phyloP scores from a whole-genome alignment of 2,329 filamentous ascomycete genomes.

The Verticillium zaregamsianum region DNA sequence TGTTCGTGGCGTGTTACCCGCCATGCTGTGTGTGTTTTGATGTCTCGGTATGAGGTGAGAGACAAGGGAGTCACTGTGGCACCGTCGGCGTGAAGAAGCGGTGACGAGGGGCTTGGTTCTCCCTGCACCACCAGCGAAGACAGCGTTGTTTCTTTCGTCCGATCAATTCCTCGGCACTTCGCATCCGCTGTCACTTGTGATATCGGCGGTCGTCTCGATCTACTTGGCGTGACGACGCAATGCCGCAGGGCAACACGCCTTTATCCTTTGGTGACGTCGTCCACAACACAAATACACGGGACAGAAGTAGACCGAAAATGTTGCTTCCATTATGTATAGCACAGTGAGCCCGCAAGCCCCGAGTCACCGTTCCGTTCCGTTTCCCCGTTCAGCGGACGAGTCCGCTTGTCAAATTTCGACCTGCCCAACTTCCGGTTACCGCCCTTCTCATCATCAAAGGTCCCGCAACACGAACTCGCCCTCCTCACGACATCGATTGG shows the following conservation, averaged over 20 bases:
- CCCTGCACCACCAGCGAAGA: background rate
- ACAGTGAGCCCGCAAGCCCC: background rate
- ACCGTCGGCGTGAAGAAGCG: background rate
- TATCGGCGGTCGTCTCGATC: background rate
- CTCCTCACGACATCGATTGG: background rate
- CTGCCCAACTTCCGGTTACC: background rate
- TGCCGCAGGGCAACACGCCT: too few relatives aligned
- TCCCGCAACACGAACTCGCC: background rate
- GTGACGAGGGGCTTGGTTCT: background rate
- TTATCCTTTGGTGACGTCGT: too few relatives aligned
- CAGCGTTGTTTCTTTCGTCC: background rate
- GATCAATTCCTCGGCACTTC: background rate
- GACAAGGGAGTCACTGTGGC: background rate
- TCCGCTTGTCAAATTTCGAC: background rate
- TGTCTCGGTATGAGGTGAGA: background rate
- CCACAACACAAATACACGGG: background rate
- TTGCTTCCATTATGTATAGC: background rate
- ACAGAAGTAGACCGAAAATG: background rate
- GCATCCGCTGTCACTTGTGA: background rate
- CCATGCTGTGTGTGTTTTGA: background rate
- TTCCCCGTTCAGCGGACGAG: background rate
- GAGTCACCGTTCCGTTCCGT: background rate
- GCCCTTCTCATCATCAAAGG: background rate
- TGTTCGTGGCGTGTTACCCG: background rate
- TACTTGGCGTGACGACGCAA: too few relatives aligned